Base-by-base conservation (phyloP, 78 protist genomes). In the Cavenderia fasciculata region DNA sequence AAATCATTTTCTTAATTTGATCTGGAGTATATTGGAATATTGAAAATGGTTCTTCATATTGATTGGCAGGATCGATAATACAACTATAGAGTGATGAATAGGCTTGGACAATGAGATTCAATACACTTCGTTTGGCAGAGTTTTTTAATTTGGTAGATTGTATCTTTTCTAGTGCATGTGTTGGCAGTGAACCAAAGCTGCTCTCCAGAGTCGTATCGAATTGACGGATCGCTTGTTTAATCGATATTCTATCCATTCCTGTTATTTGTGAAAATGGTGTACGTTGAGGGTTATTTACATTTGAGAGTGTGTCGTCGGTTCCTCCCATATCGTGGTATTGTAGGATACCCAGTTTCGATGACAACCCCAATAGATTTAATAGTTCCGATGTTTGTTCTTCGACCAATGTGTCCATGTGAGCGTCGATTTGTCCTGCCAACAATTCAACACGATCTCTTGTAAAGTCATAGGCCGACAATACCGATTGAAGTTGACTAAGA, bases 331-430 rank as follows among this genome's bases (percentile, higher is more conserved):
- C 88, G 23, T 56, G 52, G 40, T 86, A 75, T 62, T 72, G 85
- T 0, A 86, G 75, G 12, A 86, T 74, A 16, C 76, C 31, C 14
- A 86, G 11, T 33, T 86, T 86, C 4, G 71, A 23, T 21, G 74
- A 75, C n/a, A 86, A 62, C 0, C 85, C 93, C 43, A 76, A 40
- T 2, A 38, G 63, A 29, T 36, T 27, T 4, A 86, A 2, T 5
- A 74, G 38, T 14, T 69, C 73, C 0, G 86, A 57, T 2, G 93
- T 76, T 40, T 86, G 93, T 14, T 86, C 93, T 2, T 86, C 93
- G 1, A 86, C 93, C 41, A 86, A 38, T 6, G 93, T 86, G 12
- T 86, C 93, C 85, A 86, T 86, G 29, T 86, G 93, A 5, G 74
- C 93, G 29, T 86, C 85, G 19, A 86, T 74, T 73, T 73, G 93